Evolutionary conservation across 495 filamentous ascomycete genomes (phyloP), one percentile per base, ranked within the genome.

Genomic region (Talaromyces proteolyticus): DNA sequence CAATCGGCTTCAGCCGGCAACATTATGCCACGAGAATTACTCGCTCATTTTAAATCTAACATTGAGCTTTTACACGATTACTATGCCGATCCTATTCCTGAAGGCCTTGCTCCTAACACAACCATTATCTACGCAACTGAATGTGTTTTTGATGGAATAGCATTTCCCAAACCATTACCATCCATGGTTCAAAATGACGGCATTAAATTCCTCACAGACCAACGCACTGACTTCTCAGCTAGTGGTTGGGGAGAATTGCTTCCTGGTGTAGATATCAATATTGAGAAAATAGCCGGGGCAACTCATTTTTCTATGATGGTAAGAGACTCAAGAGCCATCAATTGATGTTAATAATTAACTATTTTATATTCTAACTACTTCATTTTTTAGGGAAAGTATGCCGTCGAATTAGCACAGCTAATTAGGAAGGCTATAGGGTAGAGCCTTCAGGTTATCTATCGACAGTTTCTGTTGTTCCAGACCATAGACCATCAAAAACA

Each of bases 21-120:
- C 29, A 4, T 34, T 14, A 34, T 34, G 29, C 85, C 80, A 65
- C 77, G 8, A 34, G 29, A 34, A 34, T 57, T 71, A 12, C 47
- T 64, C 2, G 56, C 62, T 2, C 67, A 71, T 47, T 67, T 71
- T 49, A 49, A 57, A 2, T 54, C 64, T 19, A 57, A 55, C 38
- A 61, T 72, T 22, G 50, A 60, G 11, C 56, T 57, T 6, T 52
- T 75, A 29, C 60, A 68, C 43, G 50, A 45, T 0, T 72, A 72
- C 53, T 24, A 54, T 14, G 56, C 61, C 0, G 50, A 43, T 23
- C 62, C 67, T 0, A 52, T 66, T 14, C 41, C 49, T 1, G 23
- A 48, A 2, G 53, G 47, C 14, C 34, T 23, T 3, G 29, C 44
- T 4, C 60, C 57, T 12, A 52, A 48, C 21, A 59, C 60, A 4